These are phyloP conservation scores for Globisporangium camurandrum DNA, from an alignment of 352 stramenopile species.

Conservation along the genomic window DNA sequence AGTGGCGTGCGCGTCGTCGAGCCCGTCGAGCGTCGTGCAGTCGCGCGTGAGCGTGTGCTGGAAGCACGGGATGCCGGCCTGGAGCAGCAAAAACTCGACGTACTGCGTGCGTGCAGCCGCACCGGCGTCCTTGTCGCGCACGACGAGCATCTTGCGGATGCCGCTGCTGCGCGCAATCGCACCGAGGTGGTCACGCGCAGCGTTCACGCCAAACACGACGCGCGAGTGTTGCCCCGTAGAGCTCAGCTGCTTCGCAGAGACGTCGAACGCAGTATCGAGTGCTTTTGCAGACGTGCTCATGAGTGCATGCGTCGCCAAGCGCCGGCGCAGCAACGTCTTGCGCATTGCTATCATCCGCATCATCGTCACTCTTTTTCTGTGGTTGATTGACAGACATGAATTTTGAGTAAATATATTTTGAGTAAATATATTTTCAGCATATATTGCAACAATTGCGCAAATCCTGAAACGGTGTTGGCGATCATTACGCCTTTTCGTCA, in stretches of 20 bases:
- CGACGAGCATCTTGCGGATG: slow-evolving; percentile 66
- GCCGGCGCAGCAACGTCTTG: slow-evolving; percentile 11
- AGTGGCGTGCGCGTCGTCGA: slow-evolving; percentile 45
- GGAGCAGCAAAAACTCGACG: slow-evolving; percentile 64
- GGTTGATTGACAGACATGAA: no score
- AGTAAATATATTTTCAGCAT: no score
- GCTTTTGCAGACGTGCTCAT: slow-evolving; percentile 8
- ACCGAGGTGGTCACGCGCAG: slow-evolving; percentile 31
- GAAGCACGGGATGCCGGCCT: slow-evolving; percentile 60
- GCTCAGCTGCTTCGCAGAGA: slow-evolving; percentile 26
- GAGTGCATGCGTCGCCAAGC: not conserved
- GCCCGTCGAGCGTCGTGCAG: slow-evolving; percentile 45
- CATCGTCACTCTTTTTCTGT: no score
- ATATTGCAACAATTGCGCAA: no score
- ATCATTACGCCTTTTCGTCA: no score
- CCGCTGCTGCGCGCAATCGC: slow-evolving; percentile 22
- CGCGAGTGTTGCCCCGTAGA: slow-evolving; percentile 28
- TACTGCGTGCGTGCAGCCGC: slow-evolving; percentile 54
- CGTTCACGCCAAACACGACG: slow-evolving; percentile 43
- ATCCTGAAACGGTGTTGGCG: no score
- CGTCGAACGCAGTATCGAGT: slow-evolving; percentile 36
- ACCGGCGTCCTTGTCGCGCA: slow-evolving; percentile 50
- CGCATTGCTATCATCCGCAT: not conserved
- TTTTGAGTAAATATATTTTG: no score
- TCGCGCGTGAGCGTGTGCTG: slow-evolving; percentile 66